These are phyloP conservation scores for Lactuca saligna DNA, from an alignment of 129 eudicot species.

Conservation along the genomic window DNA sequence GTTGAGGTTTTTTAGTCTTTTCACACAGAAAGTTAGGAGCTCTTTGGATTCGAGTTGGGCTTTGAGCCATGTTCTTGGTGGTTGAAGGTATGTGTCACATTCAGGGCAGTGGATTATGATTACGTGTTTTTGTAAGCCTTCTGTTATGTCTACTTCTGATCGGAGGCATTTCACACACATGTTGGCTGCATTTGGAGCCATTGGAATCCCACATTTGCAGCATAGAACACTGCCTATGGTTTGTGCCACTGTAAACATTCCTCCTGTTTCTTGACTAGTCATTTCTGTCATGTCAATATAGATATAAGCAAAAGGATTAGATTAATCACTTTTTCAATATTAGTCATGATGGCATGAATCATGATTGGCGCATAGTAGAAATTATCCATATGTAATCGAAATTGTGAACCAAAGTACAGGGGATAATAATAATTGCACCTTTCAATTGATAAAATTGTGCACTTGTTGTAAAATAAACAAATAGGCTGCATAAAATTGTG, in stretches of 20 bases:
- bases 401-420: no score
- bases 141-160: neutral
- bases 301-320: no score
- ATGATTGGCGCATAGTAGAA: no score
- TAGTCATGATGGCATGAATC: no score
- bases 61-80: neutral
- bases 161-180: neutral
- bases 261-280: neutral
- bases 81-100: neutral
- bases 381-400: no score
- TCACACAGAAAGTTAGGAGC: neutral
- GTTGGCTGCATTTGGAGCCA: neutral
- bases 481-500: no score
- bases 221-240: neutral
- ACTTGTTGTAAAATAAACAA: no score
- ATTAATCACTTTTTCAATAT: no score
- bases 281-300: neutral
- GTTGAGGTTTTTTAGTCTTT: neutral
- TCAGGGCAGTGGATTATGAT: neutral
- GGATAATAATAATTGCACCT: no score
- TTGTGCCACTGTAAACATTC: neutral
- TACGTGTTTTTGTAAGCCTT: neutral
- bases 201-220: neutral
- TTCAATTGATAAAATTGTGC: no score
- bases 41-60: neutral